Evolutionary conservation across 495 filamentous ascomycete genomes (phyloP).

Genomic region (Sordaria brevicollis): DNA sequence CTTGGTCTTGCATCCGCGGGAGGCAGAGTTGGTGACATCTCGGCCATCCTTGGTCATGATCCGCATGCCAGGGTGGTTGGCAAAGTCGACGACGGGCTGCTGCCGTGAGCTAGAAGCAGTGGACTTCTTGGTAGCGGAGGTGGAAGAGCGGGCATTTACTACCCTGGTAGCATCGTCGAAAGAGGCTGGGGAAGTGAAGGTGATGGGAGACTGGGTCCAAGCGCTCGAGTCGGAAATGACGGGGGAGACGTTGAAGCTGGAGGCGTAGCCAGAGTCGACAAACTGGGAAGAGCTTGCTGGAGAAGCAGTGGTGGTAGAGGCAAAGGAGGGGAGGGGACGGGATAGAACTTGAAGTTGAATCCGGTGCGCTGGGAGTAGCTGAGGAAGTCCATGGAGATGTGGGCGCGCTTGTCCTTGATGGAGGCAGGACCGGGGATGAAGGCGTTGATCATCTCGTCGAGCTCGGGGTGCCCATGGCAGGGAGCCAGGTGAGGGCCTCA

Average conservation of each 20-base stretch:
- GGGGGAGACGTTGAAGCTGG: constrained; percentile 35
- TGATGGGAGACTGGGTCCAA: constrained; percentile 25
- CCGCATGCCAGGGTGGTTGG: constrained; percentile 44
- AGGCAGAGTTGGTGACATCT: constrained; percentile 46
- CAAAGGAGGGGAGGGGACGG: constrained; percentile 27
- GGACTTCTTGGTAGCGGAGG: constrained; percentile 15
- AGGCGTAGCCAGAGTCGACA: constrained; percentile 33
- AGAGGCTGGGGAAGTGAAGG: constrained; percentile 12
- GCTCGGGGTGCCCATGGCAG: constrained; percentile 42
- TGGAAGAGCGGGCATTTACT: constrained; percentile 4
- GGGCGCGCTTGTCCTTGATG: constrained; percentile 42
- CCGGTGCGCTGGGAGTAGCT: constrained; percentile 32
- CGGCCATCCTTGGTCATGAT: constrained; percentile 48
- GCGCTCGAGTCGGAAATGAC: constrained; percentile 25
- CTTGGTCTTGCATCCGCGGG: constrained; percentile 49
- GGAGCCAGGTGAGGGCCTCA: constrained; percentile 41
- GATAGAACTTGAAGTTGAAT: constrained; percentile 41
- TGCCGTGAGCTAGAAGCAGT: constrained; percentile 16
- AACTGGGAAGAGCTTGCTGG: constrained; percentile 24
- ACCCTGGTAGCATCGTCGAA: constrained; percentile 4
- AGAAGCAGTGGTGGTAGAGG: constrained; percentile 23
- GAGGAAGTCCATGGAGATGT: constrained; percentile 45
- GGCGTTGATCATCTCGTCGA: constrained; percentile 42
- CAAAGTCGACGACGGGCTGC: constrained; percentile 25
- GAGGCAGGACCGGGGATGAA: constrained; percentile 39